Base-by-base conservation (phyloP, 2,329 filamentous ascomycete species). In the Escovopsis weberi region DNA sequence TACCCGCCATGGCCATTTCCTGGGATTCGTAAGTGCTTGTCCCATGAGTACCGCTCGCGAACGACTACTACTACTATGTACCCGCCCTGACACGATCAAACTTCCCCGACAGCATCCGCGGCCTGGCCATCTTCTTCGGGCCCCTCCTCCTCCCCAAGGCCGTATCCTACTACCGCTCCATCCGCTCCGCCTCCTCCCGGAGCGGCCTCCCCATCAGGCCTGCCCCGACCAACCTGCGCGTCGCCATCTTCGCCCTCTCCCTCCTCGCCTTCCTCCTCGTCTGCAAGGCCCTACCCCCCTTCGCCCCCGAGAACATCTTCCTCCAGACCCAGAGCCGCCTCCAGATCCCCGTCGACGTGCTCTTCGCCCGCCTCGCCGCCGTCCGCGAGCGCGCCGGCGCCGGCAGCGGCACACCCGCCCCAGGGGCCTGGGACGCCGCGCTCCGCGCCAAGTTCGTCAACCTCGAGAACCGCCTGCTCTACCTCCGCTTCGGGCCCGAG, bases 301-400 rank as follows among this genome's bases (percentile, higher is more conserved):
- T 86, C 55, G 67, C 75, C 6, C 82, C 84, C 4, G 78, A 85
- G 57, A 95, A 95, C 63, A 67, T 96, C 59, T 94, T 96, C 69
- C 56, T 61, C 28, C 61, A 68, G 15, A 95, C 89, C 1, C 70
- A 78, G 44, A 91, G 85, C 40, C 84, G 88, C 32, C 76, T 96
- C 15, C 83, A 87, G 54, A 89, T 84, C 36, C 80, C 86, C n/a
- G 80, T 76, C 36, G 84, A 89, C 55, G 80, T 93, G 32, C 72
- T 96, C 47, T 91, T 94, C 61, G 77, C 74, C 45, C 83, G 89
- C 12, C 71, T 96, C 9, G 62, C 70, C 4, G 59, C 69, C 2
- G 55, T 80, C 2, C 73, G 80, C 0, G 65, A 71, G 0, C 51
- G 50, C 33, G 51, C 52, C 35, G 50, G 51, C 9, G 67, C 85